These are phyloP conservation scores for Amylocarpus encephaloides DNA, from an alignment of 2,329 filamentous ascomycete genomes.

Conservation along the genomic window DNA sequence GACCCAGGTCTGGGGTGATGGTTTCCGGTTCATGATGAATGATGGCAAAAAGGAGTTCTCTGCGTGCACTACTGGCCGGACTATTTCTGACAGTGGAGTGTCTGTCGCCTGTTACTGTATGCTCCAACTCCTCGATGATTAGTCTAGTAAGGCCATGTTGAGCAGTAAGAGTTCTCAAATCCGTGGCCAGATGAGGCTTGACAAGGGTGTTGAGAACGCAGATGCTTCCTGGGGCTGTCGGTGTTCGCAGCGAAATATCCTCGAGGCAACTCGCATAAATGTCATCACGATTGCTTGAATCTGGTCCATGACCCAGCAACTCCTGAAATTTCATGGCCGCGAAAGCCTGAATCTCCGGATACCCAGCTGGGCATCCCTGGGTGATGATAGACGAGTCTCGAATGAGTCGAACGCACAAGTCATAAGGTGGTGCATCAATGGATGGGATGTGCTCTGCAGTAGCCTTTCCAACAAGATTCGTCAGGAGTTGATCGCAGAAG, in stretches of 20 bases:
- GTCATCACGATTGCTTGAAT: constrained; percentile 48
- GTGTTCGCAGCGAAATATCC: constrained; percentile 58
- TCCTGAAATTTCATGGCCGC: constrained; percentile 55
- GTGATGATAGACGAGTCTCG: constrained; percentile 60
- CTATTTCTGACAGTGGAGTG: constrained; percentile 33
- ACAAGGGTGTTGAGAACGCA: constrained; percentile 53
- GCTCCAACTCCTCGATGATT: constrained; percentile 58
- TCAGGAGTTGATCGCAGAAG: constrained; percentile 53
- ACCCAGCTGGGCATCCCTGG: constrained; percentile 47
- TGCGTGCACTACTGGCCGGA: constrained; percentile 45
- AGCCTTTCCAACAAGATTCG: constrained; percentile 40
- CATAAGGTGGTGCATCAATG: constrained; percentile 42
- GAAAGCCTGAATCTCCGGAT: constrained; percentile 57
- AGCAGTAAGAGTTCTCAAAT: constrained; percentile 51
- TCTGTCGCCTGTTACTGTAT: constrained; percentile 26
- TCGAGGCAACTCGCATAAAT: constrained; percentile 62
- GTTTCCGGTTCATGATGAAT: constrained; percentile 55
- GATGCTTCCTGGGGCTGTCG: constrained; percentile 65
- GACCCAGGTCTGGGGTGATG: constrained; percentile 55
- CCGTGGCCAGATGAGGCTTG: constrained; percentile 39
- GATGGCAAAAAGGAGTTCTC: constrained; percentile 51
- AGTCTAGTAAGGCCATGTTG: constrained; percentile 57
- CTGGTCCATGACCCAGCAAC: constrained; percentile 52
- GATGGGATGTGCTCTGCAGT: constrained; percentile 32
- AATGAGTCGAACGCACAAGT: constrained; percentile 59